Conservation (phyloP, 768 basidiomycete species). For the Pholiota molesta region DNA sequence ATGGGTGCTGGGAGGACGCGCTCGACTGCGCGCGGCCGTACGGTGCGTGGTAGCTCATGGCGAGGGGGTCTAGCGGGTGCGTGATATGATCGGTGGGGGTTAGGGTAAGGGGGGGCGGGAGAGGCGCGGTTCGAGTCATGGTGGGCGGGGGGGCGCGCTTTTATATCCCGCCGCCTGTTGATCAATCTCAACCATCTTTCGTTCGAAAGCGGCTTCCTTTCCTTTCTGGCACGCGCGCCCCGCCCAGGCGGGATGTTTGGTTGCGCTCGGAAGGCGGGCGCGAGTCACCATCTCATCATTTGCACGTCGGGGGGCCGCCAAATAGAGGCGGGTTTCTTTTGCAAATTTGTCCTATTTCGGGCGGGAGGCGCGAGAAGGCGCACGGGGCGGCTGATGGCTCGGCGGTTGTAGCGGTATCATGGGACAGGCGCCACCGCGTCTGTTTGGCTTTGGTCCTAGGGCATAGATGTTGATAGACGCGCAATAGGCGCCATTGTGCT, state of each 20-base stretch:
- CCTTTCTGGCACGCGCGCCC: not conserved
- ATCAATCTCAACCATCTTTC: not conserved
- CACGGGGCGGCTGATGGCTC: not conserved
- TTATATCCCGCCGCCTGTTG: not conserved
- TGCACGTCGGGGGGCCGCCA: not conserved
- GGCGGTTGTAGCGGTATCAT: not conserved
- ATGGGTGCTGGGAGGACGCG: not conserved
- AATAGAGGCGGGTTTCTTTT: constrained; percentile 3
- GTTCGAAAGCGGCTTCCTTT: not conserved
- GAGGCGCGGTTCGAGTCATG: not conserved
- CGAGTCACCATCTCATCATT: not conserved
- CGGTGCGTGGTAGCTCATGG: not conserved
- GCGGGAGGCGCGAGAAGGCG: not conserved
- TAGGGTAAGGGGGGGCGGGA: not conserved
- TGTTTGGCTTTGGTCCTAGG: not conserved
- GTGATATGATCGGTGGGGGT: not conserved
- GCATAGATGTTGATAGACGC: not conserved
- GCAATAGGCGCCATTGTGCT: not conserved
- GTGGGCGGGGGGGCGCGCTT: not conserved
- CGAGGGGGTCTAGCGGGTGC: not conserved
- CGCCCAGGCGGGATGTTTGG: not conserved
- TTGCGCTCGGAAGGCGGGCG: not conserved
- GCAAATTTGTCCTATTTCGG: not conserved
- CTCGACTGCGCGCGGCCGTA: not conserved
- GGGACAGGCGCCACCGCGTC: not conserved